phyloP scores from a whole-genome alignment of 2,329 filamentous ascomycete species.

The Cercospora sesami region DNA sequence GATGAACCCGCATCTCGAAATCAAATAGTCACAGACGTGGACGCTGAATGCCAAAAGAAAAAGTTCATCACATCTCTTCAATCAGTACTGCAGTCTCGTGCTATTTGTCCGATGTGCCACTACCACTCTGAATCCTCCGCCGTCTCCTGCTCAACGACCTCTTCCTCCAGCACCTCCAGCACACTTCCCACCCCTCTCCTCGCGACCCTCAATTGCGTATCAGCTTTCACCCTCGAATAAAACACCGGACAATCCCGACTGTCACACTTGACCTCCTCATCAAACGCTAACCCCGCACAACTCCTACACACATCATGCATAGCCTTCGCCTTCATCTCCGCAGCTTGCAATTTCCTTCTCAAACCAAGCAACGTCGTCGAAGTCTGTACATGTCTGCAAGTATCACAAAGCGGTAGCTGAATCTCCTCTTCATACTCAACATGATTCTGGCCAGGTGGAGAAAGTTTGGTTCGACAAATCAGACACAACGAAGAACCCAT shows the following conservation, averaged over 20 bases:
- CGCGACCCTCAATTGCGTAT: slow-evolving; percentile 47
- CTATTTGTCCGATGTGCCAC: not conserved
- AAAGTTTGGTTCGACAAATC: slow-evolving; percentile 66
- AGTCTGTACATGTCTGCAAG: slow-evolving; percentile 54
- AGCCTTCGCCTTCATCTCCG: slow-evolving; percentile 64
- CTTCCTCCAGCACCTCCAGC: slow-evolving; percentile 44
- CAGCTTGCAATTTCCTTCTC: slow-evolving; percentile 59
- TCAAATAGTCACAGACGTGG: not conserved
- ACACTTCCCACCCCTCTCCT: slow-evolving; percentile 44
- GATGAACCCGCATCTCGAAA: not conserved
- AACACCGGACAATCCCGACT: slow-evolving; percentile 92
- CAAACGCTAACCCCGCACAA: slow-evolving; percentile 71
- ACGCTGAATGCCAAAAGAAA: not conserved
- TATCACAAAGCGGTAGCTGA: slow-evolving; percentile 55
- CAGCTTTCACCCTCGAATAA: slow-evolving; percentile 71
- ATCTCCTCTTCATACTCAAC: slow-evolving; percentile 16
- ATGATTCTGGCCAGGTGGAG: slow-evolving; percentile 28
- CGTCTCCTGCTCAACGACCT: slow-evolving; percentile 19
- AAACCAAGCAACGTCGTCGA: slow-evolving; percentile 66
- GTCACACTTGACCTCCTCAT: slow-evolving; percentile 81
- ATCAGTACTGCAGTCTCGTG: not conserved
- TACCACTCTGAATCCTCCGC: slow-evolving; percentile 14
- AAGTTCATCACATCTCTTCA: not conserved
- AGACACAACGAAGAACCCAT: slow-evolving; percentile 78
- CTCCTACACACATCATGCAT: slow-evolving; percentile 73